Evolutionary conservation across 495 filamentous ascomycete genomes (phyloP), one percentile per base, ranked within the genome.

Genomic region (Penicillium pulvis): DNA sequence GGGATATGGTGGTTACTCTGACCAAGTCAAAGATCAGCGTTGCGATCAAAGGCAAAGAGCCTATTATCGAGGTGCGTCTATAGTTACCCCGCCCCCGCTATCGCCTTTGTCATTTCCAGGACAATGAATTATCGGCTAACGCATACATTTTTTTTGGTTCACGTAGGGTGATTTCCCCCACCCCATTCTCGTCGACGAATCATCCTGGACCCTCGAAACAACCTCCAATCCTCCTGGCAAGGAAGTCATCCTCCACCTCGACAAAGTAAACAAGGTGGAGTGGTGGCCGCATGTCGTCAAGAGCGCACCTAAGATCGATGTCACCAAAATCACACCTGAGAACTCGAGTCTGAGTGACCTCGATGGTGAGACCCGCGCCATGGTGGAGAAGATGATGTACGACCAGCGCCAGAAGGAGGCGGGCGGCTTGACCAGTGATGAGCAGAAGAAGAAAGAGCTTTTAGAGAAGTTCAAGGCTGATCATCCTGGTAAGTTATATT

Each of bases 321-420:
- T 94, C 30, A 86, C 87, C 62, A 96, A 96, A 80, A 97, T 98
- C 76, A 84, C 85, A 69, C 94, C 94, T 19, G 94, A 98, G 78
- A 93, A 90, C 70, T 90, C 85, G 61, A 94, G 89, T 69, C 76
- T 98, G 63, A 83, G 88, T 56, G 94, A 98, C 75, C 77, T 98
- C 57, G 95, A 98, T 69, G 93, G 95, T 51, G 90, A 96, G 83
- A 98, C 94, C 59, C 83, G 94, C 58, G 80, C 85, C n/a, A 97
- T 98, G 93, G 94, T 98, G 43, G 94, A 98, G 87, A 98, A 98
- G 84, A 98, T 98, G 94, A 98, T 98, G 94, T 98, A 82, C 65
- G 94, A 98, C 77, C 94, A 98, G 83, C 81, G 90, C 46, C 92
- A 97, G 82, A 98, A 98, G 85, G 94, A 97, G 81, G 80, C 84